Conservation (phyloP, 805 yeast genomes). For the Cyberlindnera xylosilytica region DNA sequence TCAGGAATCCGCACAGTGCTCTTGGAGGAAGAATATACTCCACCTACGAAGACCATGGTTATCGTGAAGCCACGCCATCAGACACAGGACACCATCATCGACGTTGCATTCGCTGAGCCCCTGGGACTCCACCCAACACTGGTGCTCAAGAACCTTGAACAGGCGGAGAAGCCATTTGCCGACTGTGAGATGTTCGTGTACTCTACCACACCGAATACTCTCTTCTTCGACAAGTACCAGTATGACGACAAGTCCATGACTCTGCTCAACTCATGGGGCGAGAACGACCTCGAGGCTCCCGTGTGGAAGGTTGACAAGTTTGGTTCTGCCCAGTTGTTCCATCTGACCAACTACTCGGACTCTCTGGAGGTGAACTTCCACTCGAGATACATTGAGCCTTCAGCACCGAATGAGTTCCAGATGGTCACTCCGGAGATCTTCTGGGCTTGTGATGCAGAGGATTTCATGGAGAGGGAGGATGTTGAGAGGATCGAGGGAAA, state of each 20-base stretch:
- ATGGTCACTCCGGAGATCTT: conserved; percentile 41
- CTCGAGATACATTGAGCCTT: conserved; percentile 48
- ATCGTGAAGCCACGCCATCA: conserved; percentile 26
- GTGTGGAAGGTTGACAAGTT: conserved; percentile 41
- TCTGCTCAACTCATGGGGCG: conserved; percentile 48
- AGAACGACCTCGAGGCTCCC: conserved; percentile 56
- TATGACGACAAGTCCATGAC: conserved; percentile 32
- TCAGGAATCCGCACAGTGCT: conserved; percentile 23
- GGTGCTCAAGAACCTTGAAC: not conserved
- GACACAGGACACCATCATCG: conserved; percentile 4
- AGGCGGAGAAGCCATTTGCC: conserved; percentile 10
- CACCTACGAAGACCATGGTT: conserved; percentile 25
- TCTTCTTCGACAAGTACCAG: conserved; percentile 57
- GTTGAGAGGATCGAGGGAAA: conserved; percentile 25
- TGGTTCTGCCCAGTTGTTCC: conserved; percentile 47
- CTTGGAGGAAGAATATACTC: conserved; percentile 12
- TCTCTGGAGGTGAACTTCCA: conserved; percentile 43
- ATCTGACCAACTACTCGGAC: conserved; percentile 24
- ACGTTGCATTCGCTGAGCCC: conserved; percentile 25
- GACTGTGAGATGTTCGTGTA: conserved; percentile 43
- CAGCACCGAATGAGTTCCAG: conserved; percentile 18
- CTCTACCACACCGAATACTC: conserved; percentile 40
- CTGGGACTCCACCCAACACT: conserved; percentile 38
- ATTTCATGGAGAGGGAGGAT: conserved; percentile 22
- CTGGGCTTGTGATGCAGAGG: conserved; percentile 45